A percentile compares a stretch with the other conserved stretches of the same genome.
Conservation (phyloP, 2,329 filamentous ascomycete genomes). For the Fusarium torreyae region DNA sequence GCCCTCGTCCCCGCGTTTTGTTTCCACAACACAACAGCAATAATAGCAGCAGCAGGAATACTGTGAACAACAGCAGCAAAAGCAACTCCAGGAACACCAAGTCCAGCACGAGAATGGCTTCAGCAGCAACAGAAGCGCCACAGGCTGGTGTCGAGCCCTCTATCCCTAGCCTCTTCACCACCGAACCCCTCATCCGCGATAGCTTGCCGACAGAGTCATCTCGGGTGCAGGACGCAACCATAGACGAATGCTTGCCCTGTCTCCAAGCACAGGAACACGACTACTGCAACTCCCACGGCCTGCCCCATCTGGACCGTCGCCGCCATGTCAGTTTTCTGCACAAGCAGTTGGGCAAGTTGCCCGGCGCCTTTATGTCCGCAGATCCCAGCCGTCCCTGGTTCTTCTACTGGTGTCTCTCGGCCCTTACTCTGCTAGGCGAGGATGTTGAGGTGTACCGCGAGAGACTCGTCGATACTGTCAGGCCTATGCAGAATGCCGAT, state of each 20-base stretch:
- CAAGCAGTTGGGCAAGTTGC: constrained; percentile 72
- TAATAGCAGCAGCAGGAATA: constrained; percentile 25
- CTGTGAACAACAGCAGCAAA: constrained; percentile 6
- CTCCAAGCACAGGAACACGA: constrained; percentile 70
- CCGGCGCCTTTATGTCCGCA: constrained; percentile 77
- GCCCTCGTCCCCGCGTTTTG: constrained; percentile 52
- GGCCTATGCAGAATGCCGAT: constrained; percentile 82
- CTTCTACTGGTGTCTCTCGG: constrained; percentile 91
- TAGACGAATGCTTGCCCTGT: constrained; percentile 78
- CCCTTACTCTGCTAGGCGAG: constrained; percentile 81
- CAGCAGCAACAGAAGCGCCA: constrained; percentile 29
- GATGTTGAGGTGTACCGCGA: constrained; percentile 78
- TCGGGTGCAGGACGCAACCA: constrained; percentile 75
- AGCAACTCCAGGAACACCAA: constrained; percentile 21
- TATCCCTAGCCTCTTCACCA: constrained; percentile 71
- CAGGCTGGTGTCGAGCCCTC: constrained; percentile 31
- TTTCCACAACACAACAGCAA: constrained; percentile 47
- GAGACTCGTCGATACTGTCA: constrained; percentile 80
- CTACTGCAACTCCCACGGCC: constrained; percentile 77
- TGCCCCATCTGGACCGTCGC: constrained; percentile 80
- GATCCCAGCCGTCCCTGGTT: constrained; percentile 96
- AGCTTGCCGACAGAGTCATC: constrained; percentile 77
- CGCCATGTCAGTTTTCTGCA: constrained; percentile 75
- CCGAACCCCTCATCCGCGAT: constrained; percentile 75
- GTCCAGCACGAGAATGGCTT: constrained; percentile 28